Percentiles rank a stretch among this genome's conserved stretches.
phyloP scores from a whole-genome alignment of 2,329 filamentous ascomycete genomes.

The Phoma sp. region DNA sequence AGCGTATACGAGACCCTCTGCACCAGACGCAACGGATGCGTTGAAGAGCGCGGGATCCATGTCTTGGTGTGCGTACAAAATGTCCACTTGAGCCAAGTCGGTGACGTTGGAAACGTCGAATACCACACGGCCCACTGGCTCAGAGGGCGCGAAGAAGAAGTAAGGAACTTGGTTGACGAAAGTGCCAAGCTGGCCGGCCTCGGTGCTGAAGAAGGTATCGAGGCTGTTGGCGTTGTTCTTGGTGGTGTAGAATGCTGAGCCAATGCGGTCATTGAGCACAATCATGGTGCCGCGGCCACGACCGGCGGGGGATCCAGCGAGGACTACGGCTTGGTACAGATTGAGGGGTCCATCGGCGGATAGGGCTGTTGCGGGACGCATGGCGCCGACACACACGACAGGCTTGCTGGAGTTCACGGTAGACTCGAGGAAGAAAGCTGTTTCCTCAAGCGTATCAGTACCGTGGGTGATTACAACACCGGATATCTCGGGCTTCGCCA shows the following conservation, averaged over 20 bases:
- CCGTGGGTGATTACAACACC: slow-evolving; percentile 68
- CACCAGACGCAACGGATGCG: slow-evolving; percentile 58
- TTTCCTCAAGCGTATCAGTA: slow-evolving; percentile 70
- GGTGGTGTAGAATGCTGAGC: slow-evolving; percentile 62
- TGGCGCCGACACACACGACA: slow-evolving; percentile 66
- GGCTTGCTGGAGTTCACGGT: slow-evolving; percentile 65
- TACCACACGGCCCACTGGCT: slow-evolving; percentile 53
- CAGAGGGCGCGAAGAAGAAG: slow-evolving; percentile 64
- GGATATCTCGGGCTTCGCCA: slow-evolving; percentile 52
- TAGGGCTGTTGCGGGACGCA: slow-evolving; percentile 68
- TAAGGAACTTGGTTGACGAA: slow-evolving; percentile 65
- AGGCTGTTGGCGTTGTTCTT: slow-evolving; percentile 69
- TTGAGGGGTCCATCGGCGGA: slow-evolving; percentile 70
- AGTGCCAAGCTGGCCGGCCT: slow-evolving; percentile 62
- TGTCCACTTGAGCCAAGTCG: slow-evolving; percentile 63
- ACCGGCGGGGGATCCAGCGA: slow-evolving; percentile 58
- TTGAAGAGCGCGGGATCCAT: slow-evolving; percentile 57
- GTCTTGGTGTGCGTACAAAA: slow-evolving; percentile 63
- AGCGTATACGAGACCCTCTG: slow-evolving; percentile 62
- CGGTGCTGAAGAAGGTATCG: slow-evolving; percentile 66
- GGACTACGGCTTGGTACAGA: slow-evolving; percentile 64
- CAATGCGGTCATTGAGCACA: slow-evolving; percentile 67
- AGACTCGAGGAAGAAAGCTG: slow-evolving; percentile 67
- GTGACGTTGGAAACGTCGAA: slow-evolving; percentile 48
- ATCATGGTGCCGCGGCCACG: slow-evolving; percentile 63